These are phyloP conservation scores for Murraya paniculata DNA, from an alignment of 345 rosid genomes.

Conservation along the genomic window DNA sequence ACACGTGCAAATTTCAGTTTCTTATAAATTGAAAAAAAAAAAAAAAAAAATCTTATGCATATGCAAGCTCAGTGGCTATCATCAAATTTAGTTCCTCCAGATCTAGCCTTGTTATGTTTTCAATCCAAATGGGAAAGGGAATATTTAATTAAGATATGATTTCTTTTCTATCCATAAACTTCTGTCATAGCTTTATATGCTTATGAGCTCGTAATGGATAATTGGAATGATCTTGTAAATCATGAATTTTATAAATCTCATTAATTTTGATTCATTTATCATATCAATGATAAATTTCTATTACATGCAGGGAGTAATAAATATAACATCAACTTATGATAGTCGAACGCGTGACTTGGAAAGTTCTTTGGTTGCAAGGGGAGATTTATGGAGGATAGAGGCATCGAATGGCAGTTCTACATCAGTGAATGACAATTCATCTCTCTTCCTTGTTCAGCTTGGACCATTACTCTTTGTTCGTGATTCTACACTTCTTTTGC, in stretches of 20 bases:
- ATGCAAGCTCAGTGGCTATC: neutral
- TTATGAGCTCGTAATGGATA: neutral
- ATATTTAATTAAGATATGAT: neutral
- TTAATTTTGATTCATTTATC: neutral
- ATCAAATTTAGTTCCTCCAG: neutral
- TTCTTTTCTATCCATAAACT: neutral
- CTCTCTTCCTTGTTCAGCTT: constrained; percentile 90
- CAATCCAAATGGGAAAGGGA: neutral
- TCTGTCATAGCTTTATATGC: neutral
- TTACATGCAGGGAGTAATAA: constrained; percentile 59
- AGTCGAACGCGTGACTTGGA: constrained; percentile 70
- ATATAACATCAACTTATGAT: constrained; percentile 76
- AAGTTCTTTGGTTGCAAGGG: constrained; percentile 81
- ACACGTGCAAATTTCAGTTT: neutral
- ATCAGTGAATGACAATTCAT: constrained; percentile 61
- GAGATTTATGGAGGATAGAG: constrained; percentile 95
- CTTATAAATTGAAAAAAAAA: neutral
- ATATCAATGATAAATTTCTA: constrained; percentile 5
- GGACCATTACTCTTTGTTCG: constrained; percentile 92
- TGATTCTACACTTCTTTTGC: constrained; percentile 83
- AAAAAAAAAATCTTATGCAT: neutral
- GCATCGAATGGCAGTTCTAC: constrained; percentile 69
- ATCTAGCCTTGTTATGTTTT: neutral
- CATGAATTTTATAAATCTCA: neutral
- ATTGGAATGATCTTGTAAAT: neutral